Percentiles rank a stretch among this genome's conserved stretches.
Conservation (phyloP, 805 yeast species). For the Kodamaea neixiangensis region DNA sequence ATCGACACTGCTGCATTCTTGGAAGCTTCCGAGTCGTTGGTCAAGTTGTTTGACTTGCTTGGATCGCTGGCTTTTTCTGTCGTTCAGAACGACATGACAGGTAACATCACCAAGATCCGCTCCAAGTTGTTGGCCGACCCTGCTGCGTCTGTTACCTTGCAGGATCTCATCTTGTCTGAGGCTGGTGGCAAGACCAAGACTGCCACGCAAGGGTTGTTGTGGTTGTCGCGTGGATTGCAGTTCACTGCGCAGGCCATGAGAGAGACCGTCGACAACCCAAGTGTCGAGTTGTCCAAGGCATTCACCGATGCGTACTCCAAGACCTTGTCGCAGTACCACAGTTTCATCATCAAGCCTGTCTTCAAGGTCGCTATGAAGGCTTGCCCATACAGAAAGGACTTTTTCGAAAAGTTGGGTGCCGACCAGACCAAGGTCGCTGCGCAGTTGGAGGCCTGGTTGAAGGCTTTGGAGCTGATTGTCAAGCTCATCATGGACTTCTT, state of each 20-base stretch:
- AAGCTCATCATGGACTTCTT: slow-evolving; percentile 72
- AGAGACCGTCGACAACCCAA: slow-evolving; percentile 67
- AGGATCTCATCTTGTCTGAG: slow-evolving; percentile 75
- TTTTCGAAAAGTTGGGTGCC: slow-evolving; percentile 77
- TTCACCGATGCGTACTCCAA: slow-evolving; percentile 83
- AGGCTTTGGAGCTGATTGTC: slow-evolving; percentile 74
- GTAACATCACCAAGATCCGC: slow-evolving; percentile 78
- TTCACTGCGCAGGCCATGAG: slow-evolving; percentile 91
- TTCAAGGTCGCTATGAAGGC: slow-evolving; percentile 95
- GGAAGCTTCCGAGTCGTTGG: slow-evolving; percentile 81
- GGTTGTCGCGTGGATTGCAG: slow-evolving; percentile 84
- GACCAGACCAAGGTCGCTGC: slow-evolving; percentile 66
- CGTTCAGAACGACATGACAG: slow-evolving; percentile 86
- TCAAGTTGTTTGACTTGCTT: slow-evolving; percentile 77
- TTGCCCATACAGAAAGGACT: slow-evolving; percentile 86
- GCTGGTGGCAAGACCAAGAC: slow-evolving; percentile 64
- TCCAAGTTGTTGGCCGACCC: slow-evolving; percentile 67
- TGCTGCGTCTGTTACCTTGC: slow-evolving; percentile 63
- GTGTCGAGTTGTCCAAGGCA: slow-evolving; percentile 67
- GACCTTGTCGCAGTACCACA: slow-evolving; percentile 80
- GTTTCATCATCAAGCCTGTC: slow-evolving; percentile 78
- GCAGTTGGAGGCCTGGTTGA: slow-evolving; percentile 74
- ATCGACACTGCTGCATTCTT: slow-evolving; percentile 74
- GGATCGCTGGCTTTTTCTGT: slow-evolving; percentile 84
- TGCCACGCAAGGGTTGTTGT: slow-evolving; percentile 87